Evolutionary conservation across 768 basidiomycete species (phyloP).

Genomic region (Lactarius sp.): DNA sequence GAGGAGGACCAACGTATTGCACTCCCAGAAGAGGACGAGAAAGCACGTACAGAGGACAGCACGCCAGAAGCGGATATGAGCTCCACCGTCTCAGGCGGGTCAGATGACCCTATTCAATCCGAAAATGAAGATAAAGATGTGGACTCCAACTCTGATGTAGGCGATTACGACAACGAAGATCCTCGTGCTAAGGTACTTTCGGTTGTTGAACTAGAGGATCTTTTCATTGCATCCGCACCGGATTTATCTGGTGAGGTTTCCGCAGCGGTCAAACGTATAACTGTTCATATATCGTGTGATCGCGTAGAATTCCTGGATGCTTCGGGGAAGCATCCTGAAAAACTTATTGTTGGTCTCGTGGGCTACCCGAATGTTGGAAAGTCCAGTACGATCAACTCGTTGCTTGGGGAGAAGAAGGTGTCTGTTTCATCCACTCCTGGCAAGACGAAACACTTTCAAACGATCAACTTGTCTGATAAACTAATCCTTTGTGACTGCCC

Average conservation of each 20-base stretch:
- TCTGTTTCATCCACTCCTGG: slow-evolving; percentile 98
- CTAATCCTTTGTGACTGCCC: slow-evolving; percentile 96
- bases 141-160: slow-evolving; percentile 49
- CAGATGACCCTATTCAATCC: slow-evolving; percentile 24
- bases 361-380: slow-evolving; percentile 99
- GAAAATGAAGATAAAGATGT: slow-evolving; percentile 36
- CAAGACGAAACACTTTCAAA: slow-evolving; percentile 99
- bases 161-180: slow-evolving; percentile 48
- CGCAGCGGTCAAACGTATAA: background rate
- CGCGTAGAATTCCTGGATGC: slow-evolving; percentile 54
- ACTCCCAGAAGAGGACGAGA: slow-evolving; percentile 29
- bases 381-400: slow-evolving; percentile 94
- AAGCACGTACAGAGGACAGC: slow-evolving; percentile 27
- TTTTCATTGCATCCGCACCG: slow-evolving; percentile 71
- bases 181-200: slow-evolving; percentile 72
- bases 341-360: slow-evolving; percentile 82
- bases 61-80: slow-evolving; percentile 33
- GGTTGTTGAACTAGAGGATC: slow-evolving; percentile 81
- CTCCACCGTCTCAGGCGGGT: slow-evolving; percentile 27
- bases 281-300: slow-evolving; percentile 10
- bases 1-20: slow-evolving; percentile 14
- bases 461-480: slow-evolving; percentile 84
- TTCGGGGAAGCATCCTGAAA: slow-evolving; percentile 52
- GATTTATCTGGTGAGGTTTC: slow-evolving; percentile 52
- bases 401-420: slow-evolving; percentile 95